Conservation (phyloP, 352 stramenopile genomes). For the Globisporangium paddicum region DNA sequence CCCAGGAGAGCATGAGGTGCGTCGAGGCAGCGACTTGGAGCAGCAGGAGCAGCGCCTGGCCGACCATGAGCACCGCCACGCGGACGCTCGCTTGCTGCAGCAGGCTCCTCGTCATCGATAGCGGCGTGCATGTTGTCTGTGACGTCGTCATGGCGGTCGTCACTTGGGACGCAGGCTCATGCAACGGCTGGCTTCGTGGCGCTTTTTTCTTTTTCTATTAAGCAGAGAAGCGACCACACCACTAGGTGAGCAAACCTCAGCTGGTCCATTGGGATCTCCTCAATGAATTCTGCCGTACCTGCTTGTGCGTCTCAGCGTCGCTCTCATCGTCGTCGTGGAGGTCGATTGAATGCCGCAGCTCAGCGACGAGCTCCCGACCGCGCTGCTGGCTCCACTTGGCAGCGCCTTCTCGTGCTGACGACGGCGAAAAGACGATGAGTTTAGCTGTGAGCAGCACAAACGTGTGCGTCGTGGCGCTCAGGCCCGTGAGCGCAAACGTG, state of each 20-base stretch:
- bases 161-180: not conserved
- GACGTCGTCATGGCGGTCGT: not conserved
- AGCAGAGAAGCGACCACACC: too few relatives aligned
- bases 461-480: conserved; percentile 27
- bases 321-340: not conserved
- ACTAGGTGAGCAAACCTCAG: not conserved
- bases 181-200: not conserved
- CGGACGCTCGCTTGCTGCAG: conserved; percentile 18
- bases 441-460: conserved; percentile 27
- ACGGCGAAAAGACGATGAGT: conserved; percentile 13
- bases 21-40: conserved; percentile 20
- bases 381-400: conserved; percentile 2
- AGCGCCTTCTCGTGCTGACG: not conserved
- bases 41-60: conserved; percentile 28
- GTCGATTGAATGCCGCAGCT: conserved; percentile 6
- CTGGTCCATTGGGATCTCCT: too few relatives aligned
- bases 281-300: too few relatives aligned
- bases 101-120: not conserved
- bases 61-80: conserved; percentile 22
- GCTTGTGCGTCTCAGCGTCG: not conserved
- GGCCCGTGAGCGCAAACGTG: conserved; percentile 23
- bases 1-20: conserved; percentile 30
- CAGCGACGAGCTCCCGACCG: not conserved
- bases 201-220: conserved; percentile 7
- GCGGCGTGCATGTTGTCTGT: not conserved